Conservation (phyloP, 768 basidiomycete genomes). For the Xerocomus brunneocitrinus region DNA sequence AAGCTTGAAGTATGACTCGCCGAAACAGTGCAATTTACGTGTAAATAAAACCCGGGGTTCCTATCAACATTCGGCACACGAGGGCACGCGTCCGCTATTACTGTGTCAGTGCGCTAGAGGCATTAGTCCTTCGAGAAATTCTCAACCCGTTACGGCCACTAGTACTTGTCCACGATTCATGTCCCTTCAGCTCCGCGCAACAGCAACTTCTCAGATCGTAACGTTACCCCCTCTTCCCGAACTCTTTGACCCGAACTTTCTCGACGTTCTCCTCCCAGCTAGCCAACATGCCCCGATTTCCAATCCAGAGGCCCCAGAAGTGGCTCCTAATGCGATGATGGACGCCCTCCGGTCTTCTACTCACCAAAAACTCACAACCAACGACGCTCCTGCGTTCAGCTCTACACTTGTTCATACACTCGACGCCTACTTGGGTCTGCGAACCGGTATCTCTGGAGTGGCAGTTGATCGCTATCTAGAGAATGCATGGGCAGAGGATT, state of each 20-base stretch:
- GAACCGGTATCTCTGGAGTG: conserved; percentile 14
- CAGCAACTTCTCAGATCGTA: conserved; percentile 38
- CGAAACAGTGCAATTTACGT: too few relatives aligned
- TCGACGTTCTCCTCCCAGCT: conserved; percentile 51
- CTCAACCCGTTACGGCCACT: too few relatives aligned
- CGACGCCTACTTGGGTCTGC: conserved; percentile 53
- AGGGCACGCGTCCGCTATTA: too few relatives aligned
- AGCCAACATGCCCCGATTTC: not conserved
- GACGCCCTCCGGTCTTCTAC: conserved; percentile 42
- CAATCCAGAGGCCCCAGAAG: not conserved
- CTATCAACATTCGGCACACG: too few relatives aligned
- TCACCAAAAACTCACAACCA: conserved; percentile 46
- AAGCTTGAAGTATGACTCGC: too few relatives aligned
- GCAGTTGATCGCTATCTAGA: conserved; percentile 36
- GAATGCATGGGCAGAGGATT: conserved; percentile 56
- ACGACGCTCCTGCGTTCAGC: conserved; percentile 45
- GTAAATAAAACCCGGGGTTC: too few relatives aligned
- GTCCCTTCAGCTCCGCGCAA: not conserved
- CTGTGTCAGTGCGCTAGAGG: too few relatives aligned
- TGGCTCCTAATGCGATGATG: conserved; percentile 46
- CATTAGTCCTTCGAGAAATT: too few relatives aligned
- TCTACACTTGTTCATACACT: conserved; percentile 51
- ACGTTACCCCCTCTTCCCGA: conserved; percentile 55
- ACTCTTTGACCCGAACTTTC: conserved; percentile 51
- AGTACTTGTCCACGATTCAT: not conserved